phyloP scores from a whole-genome alignment of 2,329 filamentous ascomycete species.

The Periconia macrospinosa region DNA sequence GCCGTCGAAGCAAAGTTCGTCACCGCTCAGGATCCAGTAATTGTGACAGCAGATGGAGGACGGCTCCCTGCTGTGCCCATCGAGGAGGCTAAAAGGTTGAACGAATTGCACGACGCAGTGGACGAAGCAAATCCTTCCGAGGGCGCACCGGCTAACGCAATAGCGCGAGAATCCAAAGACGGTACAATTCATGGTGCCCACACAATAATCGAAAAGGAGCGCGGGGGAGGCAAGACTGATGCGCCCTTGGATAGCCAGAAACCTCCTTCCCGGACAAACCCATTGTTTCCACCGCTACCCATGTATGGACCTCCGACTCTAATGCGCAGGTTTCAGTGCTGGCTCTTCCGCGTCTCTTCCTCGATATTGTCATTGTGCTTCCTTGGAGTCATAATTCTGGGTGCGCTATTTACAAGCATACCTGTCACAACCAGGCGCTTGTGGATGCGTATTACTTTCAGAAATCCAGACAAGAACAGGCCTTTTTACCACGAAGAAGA shows the following conservation, averaged over 20 bases:
- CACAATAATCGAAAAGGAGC: conserved; percentile 27
- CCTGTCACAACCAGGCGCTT: conserved; percentile 54
- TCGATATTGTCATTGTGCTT: conserved; percentile 79
- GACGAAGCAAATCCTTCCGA: conserved; percentile 42
- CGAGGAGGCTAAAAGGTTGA: conserved; percentile 71
- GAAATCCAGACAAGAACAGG: conserved; percentile 62
- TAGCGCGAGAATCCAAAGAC: conserved; percentile 46
- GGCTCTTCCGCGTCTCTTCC: conserved; percentile 66
- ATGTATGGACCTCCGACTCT: conserved; percentile 75
- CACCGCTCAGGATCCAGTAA: conserved; percentile 72
- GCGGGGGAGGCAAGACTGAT: conserved; percentile 48
- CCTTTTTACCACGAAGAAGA: conserved; percentile 76
- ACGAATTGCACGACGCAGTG: conserved; percentile 59
- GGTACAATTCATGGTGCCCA: conserved; percentile 44
- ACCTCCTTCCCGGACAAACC: conserved; percentile 71
- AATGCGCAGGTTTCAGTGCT: conserved; percentile 66
- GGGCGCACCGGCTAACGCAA: conserved; percentile 20
- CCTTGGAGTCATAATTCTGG: conserved; percentile 73
- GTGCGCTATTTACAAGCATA: conserved; percentile 70
- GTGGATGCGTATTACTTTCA: conserved; percentile 59
- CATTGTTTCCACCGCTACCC: conserved; percentile 81
- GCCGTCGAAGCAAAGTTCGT: conserved; percentile 64
- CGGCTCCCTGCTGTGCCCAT: conserved; percentile 70
- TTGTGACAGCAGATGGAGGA: conserved; percentile 68
- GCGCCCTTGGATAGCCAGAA: conserved; percentile 48